A percentile compares a stretch with the other conserved stretches of the same genome.
These are phyloP conservation scores for Coccomyxa sp. DNA, from an alignment of 139 green algal species.

Conservation along the genomic window DNA sequence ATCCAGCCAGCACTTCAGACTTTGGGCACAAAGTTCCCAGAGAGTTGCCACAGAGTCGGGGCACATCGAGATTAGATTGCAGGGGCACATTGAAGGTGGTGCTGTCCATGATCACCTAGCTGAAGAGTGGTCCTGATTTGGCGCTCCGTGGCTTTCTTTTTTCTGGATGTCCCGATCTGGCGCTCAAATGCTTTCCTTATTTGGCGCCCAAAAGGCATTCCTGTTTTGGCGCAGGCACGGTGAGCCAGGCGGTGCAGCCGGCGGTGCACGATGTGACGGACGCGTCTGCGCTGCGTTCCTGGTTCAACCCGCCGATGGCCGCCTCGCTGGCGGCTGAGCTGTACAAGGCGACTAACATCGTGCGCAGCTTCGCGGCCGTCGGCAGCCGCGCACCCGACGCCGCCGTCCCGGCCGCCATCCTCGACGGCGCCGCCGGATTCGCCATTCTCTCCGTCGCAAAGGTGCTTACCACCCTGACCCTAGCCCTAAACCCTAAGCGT, in stretches of 20 bases:
- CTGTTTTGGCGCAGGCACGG: slow-evolving; percentile 14
- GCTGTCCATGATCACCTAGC: no score
- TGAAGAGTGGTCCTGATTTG: no score
- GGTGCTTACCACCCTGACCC: neutral
- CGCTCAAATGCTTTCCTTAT: no score
- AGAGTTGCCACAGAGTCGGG: no score
- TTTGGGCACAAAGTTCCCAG: no score
- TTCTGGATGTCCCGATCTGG: no score
- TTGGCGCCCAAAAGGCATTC: neutral
- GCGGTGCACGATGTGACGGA: slow-evolving; percentile 70
- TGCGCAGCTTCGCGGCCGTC: slow-evolving; percentile 30
- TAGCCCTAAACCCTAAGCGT: no score
- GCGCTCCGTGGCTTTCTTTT: no score
- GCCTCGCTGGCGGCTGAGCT: slow-evolving; percentile 52
- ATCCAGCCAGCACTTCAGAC: no score
- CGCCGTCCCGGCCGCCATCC: slow-evolving; percentile 39
- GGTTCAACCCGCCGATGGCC: slow-evolving; percentile 62
- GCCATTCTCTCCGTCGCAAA: slow-evolving; percentile 34
- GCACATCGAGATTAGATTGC: no score
- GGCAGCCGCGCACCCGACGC: slow-evolving; percentile 33
- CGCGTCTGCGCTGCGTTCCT: slow-evolving; percentile 53
- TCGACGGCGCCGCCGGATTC: slow-evolving; percentile 45
- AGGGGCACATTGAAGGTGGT: no score
- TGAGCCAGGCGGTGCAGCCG: slow-evolving; percentile 38
- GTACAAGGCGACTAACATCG: slow-evolving; percentile 66